These are phyloP conservation scores for Prunus mira DNA, from an alignment of 306 rosid genomes.

Conservation along the genomic window DNA sequence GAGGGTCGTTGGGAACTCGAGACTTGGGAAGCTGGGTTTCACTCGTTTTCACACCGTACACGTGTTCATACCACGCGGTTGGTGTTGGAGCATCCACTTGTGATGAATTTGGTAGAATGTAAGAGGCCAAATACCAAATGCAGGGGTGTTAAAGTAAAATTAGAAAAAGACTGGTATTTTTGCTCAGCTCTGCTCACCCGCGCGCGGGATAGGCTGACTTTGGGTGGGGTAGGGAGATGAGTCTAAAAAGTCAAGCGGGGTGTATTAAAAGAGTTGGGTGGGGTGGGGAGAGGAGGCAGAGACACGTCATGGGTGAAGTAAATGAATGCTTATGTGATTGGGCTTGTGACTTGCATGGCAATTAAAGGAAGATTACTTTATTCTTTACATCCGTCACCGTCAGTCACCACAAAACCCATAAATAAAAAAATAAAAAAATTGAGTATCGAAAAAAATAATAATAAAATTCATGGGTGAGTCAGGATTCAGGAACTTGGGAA, in stretches of 20 bases:
- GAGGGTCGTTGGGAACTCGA: not conserved
- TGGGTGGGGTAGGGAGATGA: no score
- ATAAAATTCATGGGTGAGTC: not conserved
- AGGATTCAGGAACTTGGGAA: not conserved
- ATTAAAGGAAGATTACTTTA: not conserved
- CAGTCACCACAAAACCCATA: no score
- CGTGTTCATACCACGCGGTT: conserved; percentile 16
- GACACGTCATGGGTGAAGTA: conserved; percentile 24
- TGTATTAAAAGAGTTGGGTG: not conserved
- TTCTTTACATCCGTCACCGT: no score
- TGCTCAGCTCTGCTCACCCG: no score
- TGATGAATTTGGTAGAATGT: not conserved
- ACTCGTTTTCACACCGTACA: not conserved
- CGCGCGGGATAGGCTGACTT: no score
- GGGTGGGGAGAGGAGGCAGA: no score
- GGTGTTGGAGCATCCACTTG: not conserved
- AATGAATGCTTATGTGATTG: not conserved
- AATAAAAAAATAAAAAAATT: not conserved
- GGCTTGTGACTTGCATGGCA: conserved; percentile 7
- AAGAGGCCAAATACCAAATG: not conserved
- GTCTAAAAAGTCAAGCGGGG: not conserved
- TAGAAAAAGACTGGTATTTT: no score
- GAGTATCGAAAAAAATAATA: not conserved
- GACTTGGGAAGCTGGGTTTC: not conserved
- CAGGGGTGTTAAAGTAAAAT: not conserved